Evolutionary conservation across 2,329 filamentous ascomycete genomes (phyloP), one percentile per base, ranked within the genome.

Genomic region (Thielaviopsis ethacetica): DNA sequence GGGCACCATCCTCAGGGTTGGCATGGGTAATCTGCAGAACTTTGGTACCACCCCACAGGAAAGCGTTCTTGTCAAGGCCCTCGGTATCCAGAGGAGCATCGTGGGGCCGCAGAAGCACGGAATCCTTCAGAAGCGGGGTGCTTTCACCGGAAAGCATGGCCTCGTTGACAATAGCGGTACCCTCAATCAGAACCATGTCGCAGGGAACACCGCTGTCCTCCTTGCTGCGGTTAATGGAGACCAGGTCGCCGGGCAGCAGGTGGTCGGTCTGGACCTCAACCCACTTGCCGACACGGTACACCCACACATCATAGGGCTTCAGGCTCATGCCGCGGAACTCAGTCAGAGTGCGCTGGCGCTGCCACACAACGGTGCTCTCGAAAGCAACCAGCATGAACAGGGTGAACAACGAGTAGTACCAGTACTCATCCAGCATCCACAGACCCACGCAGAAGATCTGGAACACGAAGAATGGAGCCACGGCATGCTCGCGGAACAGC

Each of bases 261-360:
- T 88, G 86, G 72, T 98, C 91, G 69, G 91, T 97, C 68, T 85
- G 83, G 56, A 90, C 81, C 73, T 96, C 87, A 65, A 80, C 79
- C 93, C 93, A 98, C 69, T 87, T 88, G 67, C 86, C 85, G 65
- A 88, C 77, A 61, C 94, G 83, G 74, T 87, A 95, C 9, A 91
- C 93, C 79, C 86, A 94, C 65, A 97, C 83, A 62, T 93, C 86
- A 71, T 97, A 97, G 13, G 93, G 94, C 76, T 98, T 95, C 74
- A 98, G 96, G 77, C 88, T 95, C 94, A 98, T 98, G 65, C 91
- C 90, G 55, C 93, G 88, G 75, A 98, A 98, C 72, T 98, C 93
- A 68, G 81, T 94, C 64, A 98, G 74, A 1, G 94, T 98, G 65
- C 91, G 82, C 79, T 98, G 93, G 62, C 93, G 84, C 75, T 98